phyloP scores from a whole-genome alignment of 345 rosid species.

The Arabidopsis suecica region DNA sequence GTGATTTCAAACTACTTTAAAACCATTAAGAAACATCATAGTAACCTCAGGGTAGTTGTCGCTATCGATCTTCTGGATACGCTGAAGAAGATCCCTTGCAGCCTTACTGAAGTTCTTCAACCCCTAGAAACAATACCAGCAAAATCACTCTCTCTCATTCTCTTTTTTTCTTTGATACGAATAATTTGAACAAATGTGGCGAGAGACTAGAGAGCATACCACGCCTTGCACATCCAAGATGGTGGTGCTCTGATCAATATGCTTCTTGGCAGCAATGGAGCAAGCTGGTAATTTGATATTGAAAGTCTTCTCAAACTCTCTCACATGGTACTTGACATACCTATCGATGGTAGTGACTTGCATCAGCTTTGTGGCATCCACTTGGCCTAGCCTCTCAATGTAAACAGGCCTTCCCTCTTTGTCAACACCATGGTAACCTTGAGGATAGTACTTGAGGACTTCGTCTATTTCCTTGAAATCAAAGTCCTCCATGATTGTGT shows the following conservation, averaged over 20 bases:
- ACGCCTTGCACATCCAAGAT: conserved; percentile 97
- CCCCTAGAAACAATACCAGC: conserved; percentile 52
- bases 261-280: conserved; percentile 77
- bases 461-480: conserved; percentile 80
- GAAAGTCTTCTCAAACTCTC: conserved; percentile 88
- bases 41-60: conserved; percentile 94
- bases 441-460: conserved; percentile 83
- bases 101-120: conserved; percentile 80
- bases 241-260: conserved; percentile 92
- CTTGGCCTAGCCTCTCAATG: conserved; percentile 85
- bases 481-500: conserved; percentile 85
- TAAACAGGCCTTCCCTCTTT: conserved; percentile 88
- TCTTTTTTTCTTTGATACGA: not conserved
- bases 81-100: conserved; percentile 80
- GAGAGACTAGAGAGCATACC: conserved; percentile 55
- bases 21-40: not conserved
- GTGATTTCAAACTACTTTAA: not conserved
- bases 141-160: not conserved
- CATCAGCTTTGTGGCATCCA: conserved; percentile 80
- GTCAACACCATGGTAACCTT: conserved; percentile 93
- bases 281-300: conserved; percentile 78
- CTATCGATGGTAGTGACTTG: conserved; percentile 93
- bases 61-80: conserved; percentile 79
- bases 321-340: conserved; percentile 81
- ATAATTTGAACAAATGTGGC: not conserved